Evolutionary conservation across 169 alveolate species (phyloP), one percentile per base, ranked within the genome.

Genomic region (Plasmodium yoelii): DNA sequence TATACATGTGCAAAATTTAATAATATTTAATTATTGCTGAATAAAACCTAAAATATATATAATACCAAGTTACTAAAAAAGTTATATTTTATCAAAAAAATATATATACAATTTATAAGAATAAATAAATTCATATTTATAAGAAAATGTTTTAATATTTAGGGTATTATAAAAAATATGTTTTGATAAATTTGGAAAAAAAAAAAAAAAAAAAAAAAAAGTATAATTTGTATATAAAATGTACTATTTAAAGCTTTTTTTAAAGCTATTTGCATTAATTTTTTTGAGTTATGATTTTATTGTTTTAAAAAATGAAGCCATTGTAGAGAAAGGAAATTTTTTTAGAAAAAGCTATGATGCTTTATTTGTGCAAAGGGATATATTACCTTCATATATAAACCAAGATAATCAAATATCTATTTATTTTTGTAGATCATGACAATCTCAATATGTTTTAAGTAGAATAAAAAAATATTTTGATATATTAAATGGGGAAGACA

Each of bases 401-500:
- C 59, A 56, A 22, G 56, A 75, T 67, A 75, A 75, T 61, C 88
- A 75, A 4, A 75, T 75, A 51, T 75, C 88, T 18, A 75, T 75
- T 18, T 75, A 56, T 75, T 75, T 75, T 26, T 75, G 88, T 56
- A 75, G 51, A 42, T 75, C 88, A n/a, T 75, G 88, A 75, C 88
- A 75, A 22, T 75, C 88, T 1, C 47, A 75, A n/a, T 63, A 75
- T 75, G 68, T 75, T 49, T 46, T 75, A 75, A 75, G 28, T 19
- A 26, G 68, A 44, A 75, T 75, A 60, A 75, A 75, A 63, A 39
- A 61, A 6, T 75, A 61, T 75, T 75, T 75, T 68, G 88, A 75
- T 56, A 46, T 75, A 7, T 49, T 75, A 12, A 75, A 75, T 67
- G 84, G 84, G 55, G 74, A 64, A 42, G 75, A 75, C 8, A 75